phyloP scores from a whole-genome alignment of 768 basidiomycete species.

The Trametes maxima region DNA sequence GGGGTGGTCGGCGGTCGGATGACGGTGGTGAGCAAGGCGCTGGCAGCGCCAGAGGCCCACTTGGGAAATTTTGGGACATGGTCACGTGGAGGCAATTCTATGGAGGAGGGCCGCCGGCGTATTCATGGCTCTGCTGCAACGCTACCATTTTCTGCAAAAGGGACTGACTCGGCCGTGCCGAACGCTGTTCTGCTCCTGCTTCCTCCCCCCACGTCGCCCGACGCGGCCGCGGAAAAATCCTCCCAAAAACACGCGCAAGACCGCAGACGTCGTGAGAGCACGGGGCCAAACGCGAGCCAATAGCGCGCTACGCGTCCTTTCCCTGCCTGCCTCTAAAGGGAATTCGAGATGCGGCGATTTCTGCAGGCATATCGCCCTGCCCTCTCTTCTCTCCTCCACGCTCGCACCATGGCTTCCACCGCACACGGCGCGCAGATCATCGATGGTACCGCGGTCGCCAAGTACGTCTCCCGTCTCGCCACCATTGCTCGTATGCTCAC shows the following conservation, averaged over 20 bases:
- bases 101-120: background rate
- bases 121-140: background rate
- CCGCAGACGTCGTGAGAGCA: conserved; percentile 17
- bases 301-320: conserved; percentile 25
- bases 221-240: conserved; percentile 8
- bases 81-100: conserved; percentile 21
- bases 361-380: conserved; percentile 20
- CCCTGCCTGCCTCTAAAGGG: conserved; percentile 28
- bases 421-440: conserved; percentile 54
- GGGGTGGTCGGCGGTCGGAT: conserved; percentile 16
- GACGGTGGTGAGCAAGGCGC: conserved; percentile 28
- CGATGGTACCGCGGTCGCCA: conserved; percentile 84
- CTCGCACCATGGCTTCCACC: conserved; percentile 32
- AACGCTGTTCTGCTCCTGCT: background rate
- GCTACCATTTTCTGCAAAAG: background rate
- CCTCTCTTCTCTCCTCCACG: conserved; percentile 26
- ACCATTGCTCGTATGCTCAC: conserved; percentile 6
- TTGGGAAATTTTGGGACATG: conserved; percentile 24
- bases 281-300: conserved; percentile 16
- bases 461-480: conserved; percentile 49
- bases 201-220: conserved; percentile 1
- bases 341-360: conserved; percentile 28
- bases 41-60: conserved; percentile 14
- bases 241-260: conserved; percentile 4
- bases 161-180: conserved; percentile 12